A percentile compares a stretch with the other conserved stretches of the same genome.
phyloP scores from a whole-genome alignment of 1,284 basidiomycete species.

The Stygiomarasmius scandens region DNA sequence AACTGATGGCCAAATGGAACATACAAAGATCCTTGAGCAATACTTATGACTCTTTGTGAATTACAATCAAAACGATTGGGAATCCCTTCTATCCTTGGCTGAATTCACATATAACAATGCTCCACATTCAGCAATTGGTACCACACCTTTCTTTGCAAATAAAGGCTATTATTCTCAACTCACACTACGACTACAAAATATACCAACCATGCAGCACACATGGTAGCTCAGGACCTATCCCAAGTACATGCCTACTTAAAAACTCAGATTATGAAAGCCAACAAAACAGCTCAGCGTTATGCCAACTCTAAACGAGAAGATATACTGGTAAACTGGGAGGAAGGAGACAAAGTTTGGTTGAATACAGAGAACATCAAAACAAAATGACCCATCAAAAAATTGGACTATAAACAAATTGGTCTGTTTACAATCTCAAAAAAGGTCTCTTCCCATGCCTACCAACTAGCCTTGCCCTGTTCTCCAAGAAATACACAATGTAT shows the following conservation, averaged over 20 bases:
- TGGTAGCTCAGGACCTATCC: slow-evolving; percentile 10
- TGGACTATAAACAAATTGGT: slow-evolving; percentile 17
- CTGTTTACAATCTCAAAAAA: slow-evolving; percentile 22
- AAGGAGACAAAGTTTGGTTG: slow-evolving; percentile 9
- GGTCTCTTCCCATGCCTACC: slow-evolving; percentile 16
- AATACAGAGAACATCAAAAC: slow-evolving; percentile 9
- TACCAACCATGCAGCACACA: slow-evolving; percentile 4
- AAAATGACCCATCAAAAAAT: slow-evolving; percentile 14
- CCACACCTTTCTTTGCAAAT: slow-evolving; percentile 9
- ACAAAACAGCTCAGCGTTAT: not conserved
- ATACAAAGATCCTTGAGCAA: slow-evolving; percentile 5
- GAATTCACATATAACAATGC: slow-evolving; percentile 10
- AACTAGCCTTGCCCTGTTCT: slow-evolving; percentile 13
- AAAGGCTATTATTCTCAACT: slow-evolving; percentile 2
- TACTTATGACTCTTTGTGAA: slow-evolving; percentile 8
- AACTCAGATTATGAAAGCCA: not conserved
- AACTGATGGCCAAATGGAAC: slow-evolving; percentile 12
- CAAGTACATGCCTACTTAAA: slow-evolving; percentile 1
- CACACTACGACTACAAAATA: not conserved
- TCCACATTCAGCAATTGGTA: not conserved
- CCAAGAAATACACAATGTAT: slow-evolving; percentile 20
- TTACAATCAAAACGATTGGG: slow-evolving; percentile 9
- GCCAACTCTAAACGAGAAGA: not conserved
- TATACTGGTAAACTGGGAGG: not conserved
- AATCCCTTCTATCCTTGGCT: slow-evolving; percentile 2